Base-by-base conservation (phyloP, 2,329 filamentous ascomycete species). In the Pyrenophora teres region DNA sequence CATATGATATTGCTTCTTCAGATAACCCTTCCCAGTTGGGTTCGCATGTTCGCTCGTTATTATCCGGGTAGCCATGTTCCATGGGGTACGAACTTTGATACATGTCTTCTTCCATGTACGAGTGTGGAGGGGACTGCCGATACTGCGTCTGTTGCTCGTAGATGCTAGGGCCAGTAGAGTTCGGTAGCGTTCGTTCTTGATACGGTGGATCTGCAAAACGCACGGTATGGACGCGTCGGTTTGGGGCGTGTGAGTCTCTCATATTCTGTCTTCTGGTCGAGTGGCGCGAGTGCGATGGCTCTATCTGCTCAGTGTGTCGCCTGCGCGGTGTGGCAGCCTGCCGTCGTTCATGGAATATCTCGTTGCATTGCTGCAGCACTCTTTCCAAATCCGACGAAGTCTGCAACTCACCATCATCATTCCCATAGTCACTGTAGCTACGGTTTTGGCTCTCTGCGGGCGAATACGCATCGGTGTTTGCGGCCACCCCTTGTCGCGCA, bases 141-240 rank as follows among this genome's bases (percentile, higher is more conserved):
- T 54, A 55, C 21, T 58, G 52, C 38, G 52, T 60, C 50, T 71
- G 70, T 39, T 63, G 63, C 43, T 65, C 61, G 49, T 70, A 71
- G 9, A 70, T 60, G 37, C 59, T 60, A 8, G 51, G 57, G 1
- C 60, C 58, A 33, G 52, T 45, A 27, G 62, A 59, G 25, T 44
- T 63, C 1, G 54, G 50, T 23, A 56, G 30, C 10, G 25, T 30
- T 13, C 50, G 58, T 13, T 31, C 32, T n/a, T 40, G 43, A 38
- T 33, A n/a, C 13, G 52, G 30, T 42, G 54, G 16, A 36, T 48
- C 39, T 18, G 46, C 16, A 45, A 53, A 66, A 2, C 56, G 60
- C 33, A 68, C 60, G 9, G 46, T 60, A 10, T 61, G 53, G 19
- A 44, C 25, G 25, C 52, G 59, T 21, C 49, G 46, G 18, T 38